Conservation (phyloP, 805 yeast genomes). For the Sporopachydermia quercuum region DNA sequence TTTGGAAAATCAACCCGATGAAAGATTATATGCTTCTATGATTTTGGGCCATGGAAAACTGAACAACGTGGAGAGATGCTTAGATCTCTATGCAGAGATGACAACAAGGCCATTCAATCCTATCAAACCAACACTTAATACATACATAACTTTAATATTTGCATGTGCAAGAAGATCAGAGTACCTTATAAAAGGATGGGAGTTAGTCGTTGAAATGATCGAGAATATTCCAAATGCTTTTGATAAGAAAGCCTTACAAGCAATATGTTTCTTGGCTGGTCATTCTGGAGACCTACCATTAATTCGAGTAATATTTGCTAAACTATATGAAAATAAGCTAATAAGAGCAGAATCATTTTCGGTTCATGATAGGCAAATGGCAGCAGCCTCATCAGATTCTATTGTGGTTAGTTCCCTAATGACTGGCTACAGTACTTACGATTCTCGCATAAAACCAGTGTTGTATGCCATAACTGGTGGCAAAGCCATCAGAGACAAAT, state of each 20-base stretch:
- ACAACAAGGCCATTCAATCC: conserved; percentile 18
- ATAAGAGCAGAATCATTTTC: not conserved
- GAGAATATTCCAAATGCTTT: conserved; percentile 18
- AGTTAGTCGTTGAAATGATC: conserved; percentile 50
- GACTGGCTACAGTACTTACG: not conserved
- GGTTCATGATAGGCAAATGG: not conserved
- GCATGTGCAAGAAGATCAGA: conserved; percentile 46
- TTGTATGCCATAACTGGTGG: not conserved
- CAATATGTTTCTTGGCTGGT: conserved; percentile 65
- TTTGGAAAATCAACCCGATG: conserved; percentile 47
- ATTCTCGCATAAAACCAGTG: not conserved
- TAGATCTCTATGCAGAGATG: conserved; percentile 69
- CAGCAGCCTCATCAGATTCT: not conserved
- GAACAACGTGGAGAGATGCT: conserved; percentile 53
- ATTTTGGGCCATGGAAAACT: conserved; percentile 49
- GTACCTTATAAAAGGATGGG: conserved; percentile 55
- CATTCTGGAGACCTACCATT: conserved; percentile 64
- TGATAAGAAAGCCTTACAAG: conserved; percentile 35
- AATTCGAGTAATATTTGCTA: conserved; percentile 37
- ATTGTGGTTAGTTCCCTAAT: not conserved
- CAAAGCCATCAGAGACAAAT: conserved; percentile 1
- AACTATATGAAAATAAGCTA: not conserved
- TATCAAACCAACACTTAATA: conserved; percentile 25
- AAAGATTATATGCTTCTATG: conserved; percentile 54
- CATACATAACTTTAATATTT: conserved; percentile 43